Conservation (phyloP, 352 stramenopile genomes). For the Thalassiosira mediterranea region DNA sequence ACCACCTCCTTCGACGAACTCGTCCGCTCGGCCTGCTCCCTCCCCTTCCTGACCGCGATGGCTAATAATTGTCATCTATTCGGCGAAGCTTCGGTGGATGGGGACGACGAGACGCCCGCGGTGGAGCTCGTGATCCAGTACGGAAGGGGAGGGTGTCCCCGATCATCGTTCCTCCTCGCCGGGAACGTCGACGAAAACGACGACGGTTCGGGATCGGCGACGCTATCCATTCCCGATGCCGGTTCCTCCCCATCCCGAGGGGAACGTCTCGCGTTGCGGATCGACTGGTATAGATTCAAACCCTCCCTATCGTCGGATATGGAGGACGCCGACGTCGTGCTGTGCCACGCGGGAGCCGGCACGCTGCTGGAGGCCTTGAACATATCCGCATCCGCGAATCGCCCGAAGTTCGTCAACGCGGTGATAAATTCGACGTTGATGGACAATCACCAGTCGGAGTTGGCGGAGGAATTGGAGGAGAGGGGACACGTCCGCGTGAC, state of each 20-base stretch:
- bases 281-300: slow-evolving; percentile 89
- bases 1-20: slow-evolving; percentile 93
- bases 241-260: neutral
- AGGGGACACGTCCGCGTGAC: slow-evolving; percentile 49
- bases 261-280: neutral
- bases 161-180: slow-evolving; percentile 14
- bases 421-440: slow-evolving; percentile 95
- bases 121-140: slow-evolving; percentile 74
- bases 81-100: neutral
- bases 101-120: neutral
- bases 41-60: slow-evolving; percentile 40
- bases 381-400: slow-evolving; percentile 22
- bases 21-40: slow-evolving; percentile 82
- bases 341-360: slow-evolving; percentile 93
- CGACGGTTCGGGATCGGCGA: slow-evolving; percentile 30
- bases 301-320: slow-evolving; percentile 91
- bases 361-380: slow-evolving; percentile 91
- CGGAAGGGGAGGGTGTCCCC: slow-evolving; percentile 55
- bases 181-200: neutral
- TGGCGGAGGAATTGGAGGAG: slow-evolving; percentile 90
- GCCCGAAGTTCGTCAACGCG: slow-evolving; percentile 77
- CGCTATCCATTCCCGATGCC: slow-evolving; percentile 15
- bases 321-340: slow-evolving; percentile 89
- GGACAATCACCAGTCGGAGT: slow-evolving; percentile 96
- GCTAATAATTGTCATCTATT: neutral